Conservation (phyloP, 73 alveolate species). For the Chromera velia region DNA sequence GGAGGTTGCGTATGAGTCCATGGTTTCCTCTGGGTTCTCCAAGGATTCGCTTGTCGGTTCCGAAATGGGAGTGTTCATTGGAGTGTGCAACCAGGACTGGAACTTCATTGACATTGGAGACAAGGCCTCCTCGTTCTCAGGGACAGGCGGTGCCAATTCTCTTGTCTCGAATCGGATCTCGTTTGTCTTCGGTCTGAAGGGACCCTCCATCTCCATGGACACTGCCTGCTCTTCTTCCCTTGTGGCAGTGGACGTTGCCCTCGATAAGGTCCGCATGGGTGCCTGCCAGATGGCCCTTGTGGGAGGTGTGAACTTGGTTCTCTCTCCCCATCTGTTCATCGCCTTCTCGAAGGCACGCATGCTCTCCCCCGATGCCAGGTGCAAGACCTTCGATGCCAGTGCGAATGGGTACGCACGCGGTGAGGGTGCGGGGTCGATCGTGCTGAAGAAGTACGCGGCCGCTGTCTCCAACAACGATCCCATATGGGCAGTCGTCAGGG, state of each 20-base stretch:
- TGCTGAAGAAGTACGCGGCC: neutral
- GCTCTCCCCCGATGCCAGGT: constrained; percentile 42
- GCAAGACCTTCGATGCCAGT: constrained; percentile 38
- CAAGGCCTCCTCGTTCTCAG: neutral
- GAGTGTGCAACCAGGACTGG: constrained; percentile 36
- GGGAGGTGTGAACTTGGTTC: constrained; percentile 6
- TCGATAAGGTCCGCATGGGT: constrained; percentile 10
- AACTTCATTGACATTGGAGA: neutral
- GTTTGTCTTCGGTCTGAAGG: constrained; percentile 26
- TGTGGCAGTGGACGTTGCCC: constrained; percentile 35
- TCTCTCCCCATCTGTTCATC: constrained; percentile 23
- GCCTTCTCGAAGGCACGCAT: constrained; percentile 32
- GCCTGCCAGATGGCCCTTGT: constrained; percentile 28
- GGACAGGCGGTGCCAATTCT: constrained; percentile 34
- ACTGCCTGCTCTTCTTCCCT: constrained; percentile 44
- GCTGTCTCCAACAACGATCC: neutral
- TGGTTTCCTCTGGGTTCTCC: constrained; percentile 3
- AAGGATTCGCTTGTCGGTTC: too few species aligned
- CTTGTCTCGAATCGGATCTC: constrained; percentile 33
- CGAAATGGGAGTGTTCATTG: constrained; percentile 6
- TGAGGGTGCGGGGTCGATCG: constrained; percentile 9
- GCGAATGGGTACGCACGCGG: constrained; percentile 32
- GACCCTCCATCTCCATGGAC: constrained; percentile 25
- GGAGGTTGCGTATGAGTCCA: constrained; percentile 21
- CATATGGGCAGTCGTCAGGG: constrained; percentile 6